Evolutionary conservation across 371 early-diverging fungal species (phyloP).

Genomic region (Circinella umbellata): DNA sequence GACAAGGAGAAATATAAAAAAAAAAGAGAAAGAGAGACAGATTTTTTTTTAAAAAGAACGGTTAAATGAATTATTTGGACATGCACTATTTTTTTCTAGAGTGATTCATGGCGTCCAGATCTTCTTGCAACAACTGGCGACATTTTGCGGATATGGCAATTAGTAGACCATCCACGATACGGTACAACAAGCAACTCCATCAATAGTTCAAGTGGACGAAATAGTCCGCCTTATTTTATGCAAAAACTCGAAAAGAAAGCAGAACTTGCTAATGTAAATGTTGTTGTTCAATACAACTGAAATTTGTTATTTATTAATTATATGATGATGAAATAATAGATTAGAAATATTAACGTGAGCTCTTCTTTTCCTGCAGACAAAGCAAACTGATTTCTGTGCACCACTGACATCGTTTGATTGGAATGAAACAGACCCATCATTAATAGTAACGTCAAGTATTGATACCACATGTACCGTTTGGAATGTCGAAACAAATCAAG

Average conservation of each 20-base stretch:
- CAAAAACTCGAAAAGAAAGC: slow-evolving; percentile 49
- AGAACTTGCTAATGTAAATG: slow-evolving; percentile 55
- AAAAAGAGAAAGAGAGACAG: not conserved
- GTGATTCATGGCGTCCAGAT: slow-evolving; percentile 48
- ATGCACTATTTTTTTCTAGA: slow-evolving; percentile 1
- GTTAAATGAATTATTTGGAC: not conserved
- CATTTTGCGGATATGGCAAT: slow-evolving; percentile 82
- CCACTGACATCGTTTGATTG: slow-evolving; percentile 95
- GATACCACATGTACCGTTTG: slow-evolving; percentile 97
- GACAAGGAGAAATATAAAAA: not conserved
- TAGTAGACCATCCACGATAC: slow-evolving; percentile 54
- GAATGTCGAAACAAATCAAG: slow-evolving; percentile 89
- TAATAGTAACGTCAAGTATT: slow-evolving; percentile 86
- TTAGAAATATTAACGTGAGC: not conserved
- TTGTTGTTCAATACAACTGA: too few species aligned
- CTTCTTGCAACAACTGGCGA: slow-evolving; percentile 87
- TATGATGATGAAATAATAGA: not conserved
- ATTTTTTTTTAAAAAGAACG: too few species aligned
- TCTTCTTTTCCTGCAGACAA: slow-evolving; percentile 14
- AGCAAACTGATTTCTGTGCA: slow-evolving; percentile 70
- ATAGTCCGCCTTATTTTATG: slow-evolving; percentile 31
- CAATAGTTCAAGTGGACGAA: slow-evolving; percentile 35
- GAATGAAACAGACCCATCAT: slow-evolving; percentile 82
- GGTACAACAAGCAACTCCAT: slow-evolving; percentile 44
- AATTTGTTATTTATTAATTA: too few species aligned